Base-by-base conservation (phyloP, 73 alveolate genomes). In the Durusdinium trenchii region DNA sequence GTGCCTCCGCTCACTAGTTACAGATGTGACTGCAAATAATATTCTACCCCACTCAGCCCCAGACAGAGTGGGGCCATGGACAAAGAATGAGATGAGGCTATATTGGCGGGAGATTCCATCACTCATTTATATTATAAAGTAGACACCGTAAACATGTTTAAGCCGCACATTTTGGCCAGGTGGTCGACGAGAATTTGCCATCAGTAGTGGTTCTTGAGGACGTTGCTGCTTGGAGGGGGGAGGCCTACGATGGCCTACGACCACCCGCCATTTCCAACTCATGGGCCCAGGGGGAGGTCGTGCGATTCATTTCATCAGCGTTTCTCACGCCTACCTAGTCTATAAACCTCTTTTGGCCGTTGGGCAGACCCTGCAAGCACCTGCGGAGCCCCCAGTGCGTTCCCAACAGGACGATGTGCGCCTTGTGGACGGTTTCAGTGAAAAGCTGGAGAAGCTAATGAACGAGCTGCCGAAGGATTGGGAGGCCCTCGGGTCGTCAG, bases 361-460 rank as follows among this genome's bases (percentile, higher is more conserved):
- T 60, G 18, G 73, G 73, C 18, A 60, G 73, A 23, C 73, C 73
- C 1, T 60, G n/a, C 73, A 60, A 23, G 73, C 30, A 0, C 18
- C 73, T 60, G n/a, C 73, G 18, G 18, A 23, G 73, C 18, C 73
- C n/a, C n/a, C n/a, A n/a, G 30, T 60, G 1, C 73, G 18, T 60
- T 1, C 30, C 52, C 52, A 36, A 4, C 96, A 91, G 98, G 98
- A 91, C 67, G 98, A 91, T 35, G 98, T 91, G 90, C 98, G 98
- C 61, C 57, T 91, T 23, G 98, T 91, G 79, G 78, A 73, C 42
- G 93, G 67, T 84, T 94, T 94, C 99, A 94, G 85, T 51, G 54
- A 38, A 12, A 60, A 47, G 46, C 69, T 94, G 51, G 36, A 46
- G 51, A 57, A 76, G 35, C 46, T 94, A 43, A 51, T 94, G 99